Evolutionary conservation across 257 asterid genomes (phyloP).

Genomic region (Paraleonurus japonicus): DNA sequence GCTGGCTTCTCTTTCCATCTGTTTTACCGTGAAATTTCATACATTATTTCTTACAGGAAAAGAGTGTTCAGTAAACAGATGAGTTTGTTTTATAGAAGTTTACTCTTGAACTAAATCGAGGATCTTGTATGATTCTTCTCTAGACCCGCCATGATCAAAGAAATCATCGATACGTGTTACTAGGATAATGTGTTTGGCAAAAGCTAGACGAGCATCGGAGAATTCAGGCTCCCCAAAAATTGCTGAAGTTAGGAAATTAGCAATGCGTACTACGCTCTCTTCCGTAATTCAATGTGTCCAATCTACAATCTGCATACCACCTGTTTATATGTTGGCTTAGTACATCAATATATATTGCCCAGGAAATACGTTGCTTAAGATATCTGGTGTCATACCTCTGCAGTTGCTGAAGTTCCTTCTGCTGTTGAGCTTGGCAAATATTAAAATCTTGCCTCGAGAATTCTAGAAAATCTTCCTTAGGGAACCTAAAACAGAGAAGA

Average conservation of each 20-base stretch:
- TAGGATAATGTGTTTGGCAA: slow-evolving; percentile 30
- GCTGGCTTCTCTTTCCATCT: slow-evolving; percentile 44
- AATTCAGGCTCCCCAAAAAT: slow-evolving; percentile 32
- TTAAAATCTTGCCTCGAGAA: slow-evolving; percentile 35
- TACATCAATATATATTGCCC: background rate
- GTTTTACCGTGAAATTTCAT: slow-evolving; percentile 3
- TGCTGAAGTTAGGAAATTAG: slow-evolving; percentile 31
- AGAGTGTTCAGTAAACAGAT: background rate
- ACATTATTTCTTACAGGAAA: background rate
- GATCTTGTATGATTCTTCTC: slow-evolving; percentile 36
- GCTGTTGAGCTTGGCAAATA: slow-evolving; percentile 41
- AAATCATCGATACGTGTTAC: slow-evolving; percentile 42
- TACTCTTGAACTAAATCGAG: slow-evolving; percentile 35
- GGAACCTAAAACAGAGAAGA: slow-evolving; percentile 25
- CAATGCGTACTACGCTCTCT: slow-evolving; percentile 18
- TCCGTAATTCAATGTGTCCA: slow-evolving; percentile 32
- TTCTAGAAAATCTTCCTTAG: slow-evolving; percentile 28
- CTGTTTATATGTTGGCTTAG: slow-evolving; percentile 16
- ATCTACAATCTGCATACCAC: slow-evolving; percentile 39
- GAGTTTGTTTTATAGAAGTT: background rate
- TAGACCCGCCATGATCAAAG: slow-evolving; percentile 40
- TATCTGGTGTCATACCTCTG: slow-evolving; percentile 31
- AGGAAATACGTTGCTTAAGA: background rate
- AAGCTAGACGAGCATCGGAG: slow-evolving; percentile 35
- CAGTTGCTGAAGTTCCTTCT: slow-evolving; percentile 37